phyloP scores from a whole-genome alignment of 257 asterid species.

The Haberlea rhodopensis region DNA sequence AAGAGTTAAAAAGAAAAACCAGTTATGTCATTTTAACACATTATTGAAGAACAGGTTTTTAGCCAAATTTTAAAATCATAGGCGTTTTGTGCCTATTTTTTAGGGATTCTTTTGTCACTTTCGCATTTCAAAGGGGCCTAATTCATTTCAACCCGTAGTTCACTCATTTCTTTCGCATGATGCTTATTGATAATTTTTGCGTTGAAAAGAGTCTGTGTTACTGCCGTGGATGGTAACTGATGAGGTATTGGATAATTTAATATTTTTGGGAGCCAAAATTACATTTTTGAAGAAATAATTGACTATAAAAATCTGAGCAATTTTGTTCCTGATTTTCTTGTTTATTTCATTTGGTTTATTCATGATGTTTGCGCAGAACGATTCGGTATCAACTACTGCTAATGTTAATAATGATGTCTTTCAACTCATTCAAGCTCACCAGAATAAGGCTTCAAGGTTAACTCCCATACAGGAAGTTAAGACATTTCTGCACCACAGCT shows the following conservation, averaged over 20 bases:
- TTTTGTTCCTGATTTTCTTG: not conserved
- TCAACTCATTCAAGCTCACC: conserved; percentile 78
- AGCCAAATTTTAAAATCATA: not conserved
- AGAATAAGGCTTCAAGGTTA: conserved; percentile 83
- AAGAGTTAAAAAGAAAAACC: not conserved
- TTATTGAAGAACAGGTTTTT: conserved; percentile 1
- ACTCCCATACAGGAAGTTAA: conserved; percentile 78
- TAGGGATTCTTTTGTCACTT: not conserved
- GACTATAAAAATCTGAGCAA: no score
- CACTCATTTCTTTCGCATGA: not conserved
- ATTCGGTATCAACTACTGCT: conserved; percentile 29
- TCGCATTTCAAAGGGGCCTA: not conserved
- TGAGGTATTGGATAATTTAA: not conserved
- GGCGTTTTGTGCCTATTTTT: not conserved
- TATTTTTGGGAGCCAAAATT: not conserved
- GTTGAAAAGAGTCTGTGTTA: not conserved
- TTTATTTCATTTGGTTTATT: conserved; percentile 10
- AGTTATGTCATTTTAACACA: not conserved
- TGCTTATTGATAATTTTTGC: not conserved
- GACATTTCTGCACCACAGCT: conserved; percentile 70
- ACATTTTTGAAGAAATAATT: not conserved
- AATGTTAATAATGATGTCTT: conserved; percentile 44
- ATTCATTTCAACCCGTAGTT: not conserved
- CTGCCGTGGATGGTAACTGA: not conserved
- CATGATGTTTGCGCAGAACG: conserved; percentile 31